Evolutionary conservation across 306 rosid species (phyloP), one percentile per base, ranked within the genome.

Genomic region (Castanea sativa): DNA sequence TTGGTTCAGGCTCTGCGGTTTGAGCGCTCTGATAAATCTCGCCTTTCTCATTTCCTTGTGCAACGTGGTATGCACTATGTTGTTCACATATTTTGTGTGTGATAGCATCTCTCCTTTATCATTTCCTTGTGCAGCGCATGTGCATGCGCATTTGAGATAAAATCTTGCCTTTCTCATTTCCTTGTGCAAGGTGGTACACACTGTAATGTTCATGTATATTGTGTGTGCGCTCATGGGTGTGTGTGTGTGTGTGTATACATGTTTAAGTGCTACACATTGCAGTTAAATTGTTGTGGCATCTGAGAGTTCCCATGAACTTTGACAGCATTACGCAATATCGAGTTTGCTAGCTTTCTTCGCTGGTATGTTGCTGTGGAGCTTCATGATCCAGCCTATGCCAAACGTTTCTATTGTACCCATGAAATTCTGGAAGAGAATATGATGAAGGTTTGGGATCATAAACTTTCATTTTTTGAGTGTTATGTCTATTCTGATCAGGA

Each of bases 331-430:
- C 18, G 88, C 82, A 95, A 93, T 80, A 95, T 91, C 80, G 97
- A 93, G 86, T 84, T 95, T 75, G 99, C 99, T 81, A 95, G 99
- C 92, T 95, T 95, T 88, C 97, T 95, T 79, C 99, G 99, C 87
- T 95, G 98, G 99, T 95, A 88, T 76, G 97, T 95, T 79, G 96
- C 99, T 68, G 98, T 91, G 78, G 99, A 95, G 84, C 96, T 95
- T 79, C 91, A 89, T 77, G 99, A 95, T 85, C 99, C 98, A 61
- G 88, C 93, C 74, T 91, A 91, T 81, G 99, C 99, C 74, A 95
- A 90, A 81, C 90, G 99, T 77, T 95, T 91, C 87, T 95, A 93
- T 80, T 89, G 88, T 89, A 93, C 99, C 53, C 87, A 87, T 23
- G 99, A 95, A 86, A 82, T 91, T 68, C 86, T 95, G 89, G 99